A percentile compares a stretch with the other conserved stretches of the same genome.
Evolutionary conservation across 495 filamentous ascomycete species (phyloP).

Genomic region (Eremomyces bilateralis): DNA sequence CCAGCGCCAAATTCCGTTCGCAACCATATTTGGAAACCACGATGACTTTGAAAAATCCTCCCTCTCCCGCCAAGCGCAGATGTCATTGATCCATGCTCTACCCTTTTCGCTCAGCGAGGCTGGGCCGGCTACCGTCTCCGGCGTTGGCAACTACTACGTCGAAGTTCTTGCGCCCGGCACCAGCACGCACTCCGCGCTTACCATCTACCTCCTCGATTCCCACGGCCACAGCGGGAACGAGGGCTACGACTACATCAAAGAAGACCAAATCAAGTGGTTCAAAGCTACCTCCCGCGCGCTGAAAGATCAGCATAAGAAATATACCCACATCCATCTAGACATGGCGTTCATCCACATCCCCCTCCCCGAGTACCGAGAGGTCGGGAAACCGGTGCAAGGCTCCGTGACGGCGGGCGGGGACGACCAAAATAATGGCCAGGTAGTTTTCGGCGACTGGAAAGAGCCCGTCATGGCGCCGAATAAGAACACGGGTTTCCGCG

Average conservation of each 20-base stretch:
- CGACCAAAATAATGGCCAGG: too few species aligned
- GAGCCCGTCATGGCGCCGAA: slow-evolving; percentile 67
- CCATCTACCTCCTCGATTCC: slow-evolving; percentile 82
- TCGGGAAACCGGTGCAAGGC: slow-evolving; percentile 9
- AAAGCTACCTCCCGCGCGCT: slow-evolving; percentile 46
- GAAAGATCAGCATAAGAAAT: slow-evolving; percentile 47
- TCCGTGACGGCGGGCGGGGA: too few species aligned
- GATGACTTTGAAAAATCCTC: slow-evolving; percentile 90
- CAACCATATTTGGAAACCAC: slow-evolving; percentile 90
- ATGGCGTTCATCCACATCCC: slow-evolving; percentile 97
- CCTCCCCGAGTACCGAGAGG: slow-evolving; percentile 57
- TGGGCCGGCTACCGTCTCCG: slow-evolving; percentile 65
- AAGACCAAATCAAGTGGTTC: slow-evolving; percentile 89
- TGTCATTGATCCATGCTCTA: slow-evolving; percentile 64
- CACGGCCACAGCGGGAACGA: slow-evolving; percentile 87
- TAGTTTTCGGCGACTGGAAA: slow-evolving; percentile 43
- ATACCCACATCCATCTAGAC: slow-evolving; percentile 82
- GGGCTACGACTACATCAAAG: slow-evolving; percentile 95
- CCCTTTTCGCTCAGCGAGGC: slow-evolving; percentile 72
- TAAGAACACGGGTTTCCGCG: slow-evolving; percentile 73
- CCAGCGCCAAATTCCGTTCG: slow-evolving; percentile 74
- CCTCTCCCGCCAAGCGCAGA: slow-evolving; percentile 49
- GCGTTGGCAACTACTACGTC: slow-evolving; percentile 84
- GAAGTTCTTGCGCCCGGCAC: slow-evolving; percentile 66
- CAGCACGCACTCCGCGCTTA: slow-evolving; percentile 69